Base-by-base conservation (phyloP, 345 rosid species). In the Moricandia arvensis region DNA sequence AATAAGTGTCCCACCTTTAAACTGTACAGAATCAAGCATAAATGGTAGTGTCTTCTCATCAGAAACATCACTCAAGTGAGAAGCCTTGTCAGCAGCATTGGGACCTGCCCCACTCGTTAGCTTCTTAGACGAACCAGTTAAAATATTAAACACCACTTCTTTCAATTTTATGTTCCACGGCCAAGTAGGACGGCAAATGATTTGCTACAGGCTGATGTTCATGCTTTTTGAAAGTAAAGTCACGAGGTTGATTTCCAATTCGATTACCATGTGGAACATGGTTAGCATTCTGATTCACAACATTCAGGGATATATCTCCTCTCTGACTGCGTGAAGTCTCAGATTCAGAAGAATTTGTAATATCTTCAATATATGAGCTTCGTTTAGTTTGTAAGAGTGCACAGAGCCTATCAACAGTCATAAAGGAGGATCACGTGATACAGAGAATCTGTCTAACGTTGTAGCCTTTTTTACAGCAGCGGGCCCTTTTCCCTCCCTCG, bases 21-120 rank as follows among this genome's bases (percentile, higher is more conserved):
- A 94, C 75, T 87, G 92, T 72, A 94, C 93, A 59, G 97, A 89
- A 85, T 94, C 98, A 70, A 94, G 84, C 68, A 84, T 87, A 79
- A 94, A 82, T 8, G 96, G 98, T 80, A 91, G 86, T 85, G 79
- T 79, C 84, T 83, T 88, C 83, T 81, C 84, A 49, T 80, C 79
- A 58, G 87, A 84, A 80, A 85, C 91, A 71, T 87, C 89, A 77
- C 80, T 85, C 68, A 85, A 85, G 79, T 86, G 90, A 60, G 91
- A 81, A 76, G 85, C 83, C 68, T 78, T 79, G 72, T 87, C 87
- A 81, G 87, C 86, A 81, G 86, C 79, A 58, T 80, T 88, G 33
- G 84, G 86, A 51, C 76, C 80, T 58, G 80, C 41, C 59, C 75
- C 85, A 66, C 83, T 78, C 38, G 77, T 90, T 73, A 84, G 68